A percentile compares a stretch with the other conserved stretches of the same genome.
Conservation (phyloP, 495 filamentous ascomycete genomes). For the Niebla homalea region DNA sequence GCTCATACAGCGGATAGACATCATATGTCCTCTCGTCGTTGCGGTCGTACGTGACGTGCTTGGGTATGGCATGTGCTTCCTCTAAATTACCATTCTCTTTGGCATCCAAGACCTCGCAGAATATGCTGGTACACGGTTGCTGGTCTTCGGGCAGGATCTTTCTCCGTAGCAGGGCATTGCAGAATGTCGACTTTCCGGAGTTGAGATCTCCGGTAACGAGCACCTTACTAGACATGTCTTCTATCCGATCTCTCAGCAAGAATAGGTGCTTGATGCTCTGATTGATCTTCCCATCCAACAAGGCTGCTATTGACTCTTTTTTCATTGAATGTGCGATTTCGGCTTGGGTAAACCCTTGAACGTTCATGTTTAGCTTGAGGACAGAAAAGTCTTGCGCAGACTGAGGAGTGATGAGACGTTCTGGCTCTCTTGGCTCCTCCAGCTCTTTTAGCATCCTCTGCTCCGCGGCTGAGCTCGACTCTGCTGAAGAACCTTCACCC, state of each 20-base stretch:
- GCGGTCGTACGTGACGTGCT: slow-evolving; percentile 62
- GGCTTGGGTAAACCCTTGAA: slow-evolving; percentile 70
- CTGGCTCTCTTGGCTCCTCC: slow-evolving; percentile 40
- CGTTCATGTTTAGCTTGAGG: slow-evolving; percentile 83
- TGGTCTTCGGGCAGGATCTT: slow-evolving; percentile 94
- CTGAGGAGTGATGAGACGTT: slow-evolving; percentile 75
- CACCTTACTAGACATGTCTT: slow-evolving; percentile 95
- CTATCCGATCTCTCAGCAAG: slow-evolving; percentile 79
- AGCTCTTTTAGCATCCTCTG: slow-evolving; percentile 24
- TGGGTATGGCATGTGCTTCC: slow-evolving; percentile 90
- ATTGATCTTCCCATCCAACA: slow-evolving; percentile 87
- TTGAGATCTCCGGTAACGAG: slow-evolving; percentile 95
- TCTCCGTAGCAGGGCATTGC: slow-evolving; percentile 83
- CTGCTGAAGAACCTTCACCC: slow-evolving; percentile 44
- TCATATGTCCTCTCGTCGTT: slow-evolving; percentile 91
- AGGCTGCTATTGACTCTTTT: slow-evolving; percentile 73
- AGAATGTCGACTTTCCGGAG: slow-evolving; percentile 96
- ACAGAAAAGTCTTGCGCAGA: slow-evolving; percentile 94
- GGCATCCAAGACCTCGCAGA: slow-evolving; percentile 91
- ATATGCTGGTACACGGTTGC: slow-evolving; percentile 97
- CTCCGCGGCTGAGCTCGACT: slow-evolving; percentile 59
- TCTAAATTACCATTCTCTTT: slow-evolving; percentile 81
- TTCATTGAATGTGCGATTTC: slow-evolving; percentile 96
- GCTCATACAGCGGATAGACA: slow-evolving; percentile 57
- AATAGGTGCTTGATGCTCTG: slow-evolving; percentile 84